Evolutionary conservation across 768 basidiomycete genomes (phyloP).

Genomic region (Boletus rubescentipes): DNA sequence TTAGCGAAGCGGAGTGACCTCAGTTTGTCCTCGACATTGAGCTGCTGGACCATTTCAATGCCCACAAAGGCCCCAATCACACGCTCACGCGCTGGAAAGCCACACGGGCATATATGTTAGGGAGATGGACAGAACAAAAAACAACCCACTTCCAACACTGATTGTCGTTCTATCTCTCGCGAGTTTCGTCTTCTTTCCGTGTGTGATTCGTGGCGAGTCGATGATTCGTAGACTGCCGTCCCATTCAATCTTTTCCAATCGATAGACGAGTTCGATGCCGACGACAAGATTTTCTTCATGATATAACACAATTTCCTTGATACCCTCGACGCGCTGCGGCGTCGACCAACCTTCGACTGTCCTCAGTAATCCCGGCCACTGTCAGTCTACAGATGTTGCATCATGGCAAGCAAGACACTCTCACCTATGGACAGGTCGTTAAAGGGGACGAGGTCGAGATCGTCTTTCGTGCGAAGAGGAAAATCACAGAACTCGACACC

Average conservation of each 20-base stretch:
- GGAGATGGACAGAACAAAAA: too few relatives aligned
- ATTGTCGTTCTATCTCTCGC: too few relatives aligned
- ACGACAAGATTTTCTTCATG: background rate
- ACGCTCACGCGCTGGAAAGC: background rate
- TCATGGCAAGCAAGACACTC: too few relatives aligned
- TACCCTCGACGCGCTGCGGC: background rate
- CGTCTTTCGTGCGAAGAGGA: background rate
- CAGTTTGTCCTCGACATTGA: background rate
- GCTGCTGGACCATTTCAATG: too few relatives aligned
- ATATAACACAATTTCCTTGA: background rate
- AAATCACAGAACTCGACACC: background rate
- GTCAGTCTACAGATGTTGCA: background rate
- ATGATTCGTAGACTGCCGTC: too few relatives aligned
- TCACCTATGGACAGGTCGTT: background rate
- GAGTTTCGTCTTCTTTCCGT: background rate
- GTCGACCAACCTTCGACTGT: background rate
- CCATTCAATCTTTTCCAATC: too few relatives aligned
- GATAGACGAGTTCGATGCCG: background rate
- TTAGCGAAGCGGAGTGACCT: background rate
- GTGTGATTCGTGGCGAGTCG: background rate
- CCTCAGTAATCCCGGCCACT: background rate
- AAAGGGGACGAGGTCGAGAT: background rate
- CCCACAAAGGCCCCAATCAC: background rate
- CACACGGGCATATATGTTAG: too few relatives aligned
- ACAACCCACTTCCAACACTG: too few relatives aligned